These are phyloP conservation scores for Aspergillus baeticus DNA, from an alignment of 495 filamentous ascomycete species.

Conservation along the genomic window DNA sequence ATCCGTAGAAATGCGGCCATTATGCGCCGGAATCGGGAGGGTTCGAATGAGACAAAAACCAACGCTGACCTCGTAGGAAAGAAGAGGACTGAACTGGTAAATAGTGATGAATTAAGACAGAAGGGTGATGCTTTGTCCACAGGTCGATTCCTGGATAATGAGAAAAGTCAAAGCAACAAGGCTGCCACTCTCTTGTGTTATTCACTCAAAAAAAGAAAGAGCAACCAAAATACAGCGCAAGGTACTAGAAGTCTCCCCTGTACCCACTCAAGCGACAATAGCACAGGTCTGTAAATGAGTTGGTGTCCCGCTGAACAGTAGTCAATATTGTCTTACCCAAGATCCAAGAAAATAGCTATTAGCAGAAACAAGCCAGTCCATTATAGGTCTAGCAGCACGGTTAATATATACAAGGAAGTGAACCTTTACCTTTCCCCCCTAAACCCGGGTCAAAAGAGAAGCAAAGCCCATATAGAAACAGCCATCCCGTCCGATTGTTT, in stretches of 20 bases:
- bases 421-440: conserved; percentile 10
- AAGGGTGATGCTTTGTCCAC: neutral
- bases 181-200: neutral
- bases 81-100: neutral
- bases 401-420: conserved; percentile 22
- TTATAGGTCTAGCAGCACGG: conserved; percentile 13
- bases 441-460: conserved; percentile 11
- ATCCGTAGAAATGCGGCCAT: conserved; percentile 3
- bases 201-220: conserved; percentile 6
- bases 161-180: no score
- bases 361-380: conserved; percentile 9
- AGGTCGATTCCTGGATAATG: no score
- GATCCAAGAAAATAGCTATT: no score
- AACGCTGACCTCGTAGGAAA: neutral
- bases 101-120: neutral
- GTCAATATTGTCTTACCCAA: no score
- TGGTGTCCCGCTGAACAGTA: no score
- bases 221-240: neutral
- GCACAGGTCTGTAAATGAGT: no score
- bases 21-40: neutral
- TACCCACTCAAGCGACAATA: no score
- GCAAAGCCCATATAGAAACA: conserved; percentile 17
- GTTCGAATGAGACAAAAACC: no score
- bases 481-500: conserved; percentile 17
- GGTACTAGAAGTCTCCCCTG: neutral